Base-by-base conservation (phyloP, 176 grass and related monocot genomes). In the Eremochloa ophiuroides region DNA sequence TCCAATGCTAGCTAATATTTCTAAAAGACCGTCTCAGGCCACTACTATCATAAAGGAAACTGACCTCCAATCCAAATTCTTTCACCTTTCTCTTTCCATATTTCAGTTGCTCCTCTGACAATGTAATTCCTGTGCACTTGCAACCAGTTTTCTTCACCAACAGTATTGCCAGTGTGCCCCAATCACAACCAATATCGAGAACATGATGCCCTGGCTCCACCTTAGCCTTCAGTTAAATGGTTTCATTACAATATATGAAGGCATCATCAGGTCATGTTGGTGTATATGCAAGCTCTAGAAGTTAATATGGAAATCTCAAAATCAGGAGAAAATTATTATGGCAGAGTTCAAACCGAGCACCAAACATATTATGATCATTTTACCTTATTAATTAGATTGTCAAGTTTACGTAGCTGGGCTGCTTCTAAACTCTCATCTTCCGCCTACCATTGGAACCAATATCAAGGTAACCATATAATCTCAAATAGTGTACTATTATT, bases 41-140 rank as follows among this genome's bases (percentile, higher is more conserved):
- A 53, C 71, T 9, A 46, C 7, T 15, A 4, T 5, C 1, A 28
- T 29, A 9, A n/a, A 4, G 11, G 33, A 33, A 6, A 56, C 67
- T 83, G 68, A 70, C 64, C 63, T 77, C 56, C 42, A 77, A 63
- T 41, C 37, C 82, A 26, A 76, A 83, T 80, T 96, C 85, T 73
- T 90, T 88, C 3, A 85, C 93, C 84, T 83, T 88, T 66, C 31
- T 83, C 74, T 78, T 56, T 4, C 58, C 10, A 8, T 77, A 77
- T 81, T 87, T 89, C 15, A 89, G 66, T 64, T 93, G 91, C 50
- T 93, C 87, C 73, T 84, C 59, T 5, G 91, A 93, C 43, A 97
- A 80, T 11, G 94, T 93, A 15, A 97, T 87, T 47, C 94, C 94
- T 6, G 88, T 89, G 67, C 87, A 97, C 84, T 70, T 93, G 84